These are phyloP conservation scores for Boletus barrowsii DNA, from an alignment of 768 basidiomycete genomes.

Conservation along the genomic window DNA sequence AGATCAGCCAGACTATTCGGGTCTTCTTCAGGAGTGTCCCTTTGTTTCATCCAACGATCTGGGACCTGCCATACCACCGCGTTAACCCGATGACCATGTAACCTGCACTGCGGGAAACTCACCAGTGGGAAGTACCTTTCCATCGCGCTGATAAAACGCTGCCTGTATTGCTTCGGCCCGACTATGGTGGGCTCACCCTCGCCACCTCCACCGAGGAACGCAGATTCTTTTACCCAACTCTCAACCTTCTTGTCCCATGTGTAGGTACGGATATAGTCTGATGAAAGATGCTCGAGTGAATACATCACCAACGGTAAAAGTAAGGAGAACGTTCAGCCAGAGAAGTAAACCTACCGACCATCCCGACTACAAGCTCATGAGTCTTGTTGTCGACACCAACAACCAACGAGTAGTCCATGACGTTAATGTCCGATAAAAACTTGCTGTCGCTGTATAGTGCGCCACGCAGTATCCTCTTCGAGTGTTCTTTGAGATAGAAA, in stretches of 20 bases:
- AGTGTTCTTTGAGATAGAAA: conserved; percentile 94
- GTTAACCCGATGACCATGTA: background rate
- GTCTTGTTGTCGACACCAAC: conserved; percentile 90
- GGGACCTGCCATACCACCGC: conserved; percentile 52
- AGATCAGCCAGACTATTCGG: conserved; percentile 50
- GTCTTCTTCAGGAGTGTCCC: conserved; percentile 76
- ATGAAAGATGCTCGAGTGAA: conserved; percentile 2
- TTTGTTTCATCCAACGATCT: conserved; percentile 89
- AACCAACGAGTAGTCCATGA: conserved; percentile 97
- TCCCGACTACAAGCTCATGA: conserved; percentile 92
- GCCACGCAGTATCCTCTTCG: conserved; percentile 86
- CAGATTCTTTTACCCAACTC: conserved; percentile 96
- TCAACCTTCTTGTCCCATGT: conserved; percentile 99
- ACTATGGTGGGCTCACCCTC: conserved; percentile 95
- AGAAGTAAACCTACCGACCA: conserved; percentile 70
- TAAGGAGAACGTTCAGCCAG: background rate
- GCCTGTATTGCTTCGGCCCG: conserved; percentile 91
- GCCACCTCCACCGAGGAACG: conserved; percentile 79
- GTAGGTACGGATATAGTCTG: conserved; percentile 93
- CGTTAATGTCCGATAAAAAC: conserved; percentile 90
- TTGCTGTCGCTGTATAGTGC: conserved; percentile 94
- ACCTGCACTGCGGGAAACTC: conserved; percentile 21
- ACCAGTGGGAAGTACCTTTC: conserved; percentile 88
- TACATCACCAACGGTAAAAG: background rate
- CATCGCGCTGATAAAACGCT: conserved; percentile 84